Evolutionary conservation across 139 green algal genomes (phyloP).

Genomic region (Medakamo hakoo): DNA sequence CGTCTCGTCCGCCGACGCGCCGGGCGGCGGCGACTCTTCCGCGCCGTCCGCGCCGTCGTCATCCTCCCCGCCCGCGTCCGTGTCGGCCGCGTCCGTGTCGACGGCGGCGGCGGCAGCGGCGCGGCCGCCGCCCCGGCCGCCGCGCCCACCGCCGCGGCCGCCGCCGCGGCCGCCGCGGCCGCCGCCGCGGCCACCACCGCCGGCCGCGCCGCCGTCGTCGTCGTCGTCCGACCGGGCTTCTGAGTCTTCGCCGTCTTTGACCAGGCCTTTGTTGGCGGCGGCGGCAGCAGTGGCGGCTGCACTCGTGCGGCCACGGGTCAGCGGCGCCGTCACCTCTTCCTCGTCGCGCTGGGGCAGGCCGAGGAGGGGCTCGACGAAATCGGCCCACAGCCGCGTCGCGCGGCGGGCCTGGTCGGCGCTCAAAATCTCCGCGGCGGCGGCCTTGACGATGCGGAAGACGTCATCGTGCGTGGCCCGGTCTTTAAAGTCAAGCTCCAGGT

Average conservation of each 20-base stretch:
- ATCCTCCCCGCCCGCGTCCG: slow-evolving; percentile 4
- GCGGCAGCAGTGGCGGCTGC: no score
- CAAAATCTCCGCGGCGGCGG: slow-evolving; percentile 45
- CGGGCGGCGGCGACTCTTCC: slow-evolving; percentile 4
- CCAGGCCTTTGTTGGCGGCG: background rate
- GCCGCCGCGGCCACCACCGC: slow-evolving; percentile 6
- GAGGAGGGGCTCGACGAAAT: slow-evolving; percentile 79
- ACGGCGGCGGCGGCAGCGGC: background rate
- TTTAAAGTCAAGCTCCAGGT: slow-evolving; percentile 61
- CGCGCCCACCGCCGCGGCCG: background rate
- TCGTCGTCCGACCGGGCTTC: background rate
- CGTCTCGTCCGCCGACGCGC: background rate
- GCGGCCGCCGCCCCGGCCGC: background rate
- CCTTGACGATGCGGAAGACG: slow-evolving; percentile 55
- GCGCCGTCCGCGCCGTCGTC: slow-evolving; percentile 16
- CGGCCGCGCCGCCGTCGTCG: slow-evolving; percentile 7
- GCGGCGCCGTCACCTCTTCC: slow-evolving; percentile 17
- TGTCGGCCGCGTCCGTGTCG: slow-evolving; percentile 1
- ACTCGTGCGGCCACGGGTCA: no score
- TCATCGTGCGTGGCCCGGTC: slow-evolving; percentile 44
- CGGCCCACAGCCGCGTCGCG: slow-evolving; percentile 54
- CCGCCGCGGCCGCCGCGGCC: background rate
- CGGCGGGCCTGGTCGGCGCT: slow-evolving; percentile 14
- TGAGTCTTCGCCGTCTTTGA: background rate
- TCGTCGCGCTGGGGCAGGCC: slow-evolving; percentile 30